These are phyloP conservation scores for Tolypocladium album DNA, from an alignment of 2,329 filamentous ascomycete genomes.

Conservation along the genomic window DNA sequence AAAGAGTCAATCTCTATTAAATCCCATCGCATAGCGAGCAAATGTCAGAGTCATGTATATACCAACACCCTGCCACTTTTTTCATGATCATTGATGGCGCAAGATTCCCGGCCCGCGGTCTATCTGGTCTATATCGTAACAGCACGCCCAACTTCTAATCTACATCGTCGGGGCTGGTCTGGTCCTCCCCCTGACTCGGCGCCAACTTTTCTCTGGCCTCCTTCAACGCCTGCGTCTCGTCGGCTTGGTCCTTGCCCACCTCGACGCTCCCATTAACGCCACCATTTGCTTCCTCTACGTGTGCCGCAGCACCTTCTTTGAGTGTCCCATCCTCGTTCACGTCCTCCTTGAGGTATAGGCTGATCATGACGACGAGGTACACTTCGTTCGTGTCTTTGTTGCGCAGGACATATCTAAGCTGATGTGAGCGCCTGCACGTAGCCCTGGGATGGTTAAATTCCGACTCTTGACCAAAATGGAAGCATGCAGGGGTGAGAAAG, in stretches of 20 bases:
- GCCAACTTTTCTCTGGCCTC: conserved; percentile 26
- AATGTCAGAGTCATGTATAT: too few species aligned
- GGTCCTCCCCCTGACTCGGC: conserved; percentile 6
- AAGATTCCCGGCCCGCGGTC: neutral
- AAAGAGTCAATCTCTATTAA: too few species aligned
- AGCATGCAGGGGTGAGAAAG: neutral
- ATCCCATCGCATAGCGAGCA: too few species aligned
- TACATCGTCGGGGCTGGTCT: conserved; percentile 30
- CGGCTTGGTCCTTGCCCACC: conserved; percentile 13
- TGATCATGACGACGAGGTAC: conserved; percentile 75
- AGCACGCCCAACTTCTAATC: conserved; percentile 20
- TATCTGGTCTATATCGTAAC: neutral
- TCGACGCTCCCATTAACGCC: neutral
- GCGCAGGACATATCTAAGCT: conserved; percentile 85
- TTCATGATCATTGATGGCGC: neutral
- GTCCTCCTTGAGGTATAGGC: conserved; percentile 59
- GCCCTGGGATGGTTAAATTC: conserved; percentile 14
- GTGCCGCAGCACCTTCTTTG: conserved; percentile 28
- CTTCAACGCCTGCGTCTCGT: conserved; percentile 25
- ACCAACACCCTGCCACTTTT: neutral
- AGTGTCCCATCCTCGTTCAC: conserved; percentile 47
- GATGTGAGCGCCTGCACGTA: conserved; percentile 57
- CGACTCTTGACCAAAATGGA: neutral
- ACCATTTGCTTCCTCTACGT: conserved; percentile 4
- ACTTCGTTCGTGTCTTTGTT: conserved; percentile 63